phyloP scores from a whole-genome alignment of 2,329 filamentous ascomycete genomes.

The Kalmusia sp. region DNA sequence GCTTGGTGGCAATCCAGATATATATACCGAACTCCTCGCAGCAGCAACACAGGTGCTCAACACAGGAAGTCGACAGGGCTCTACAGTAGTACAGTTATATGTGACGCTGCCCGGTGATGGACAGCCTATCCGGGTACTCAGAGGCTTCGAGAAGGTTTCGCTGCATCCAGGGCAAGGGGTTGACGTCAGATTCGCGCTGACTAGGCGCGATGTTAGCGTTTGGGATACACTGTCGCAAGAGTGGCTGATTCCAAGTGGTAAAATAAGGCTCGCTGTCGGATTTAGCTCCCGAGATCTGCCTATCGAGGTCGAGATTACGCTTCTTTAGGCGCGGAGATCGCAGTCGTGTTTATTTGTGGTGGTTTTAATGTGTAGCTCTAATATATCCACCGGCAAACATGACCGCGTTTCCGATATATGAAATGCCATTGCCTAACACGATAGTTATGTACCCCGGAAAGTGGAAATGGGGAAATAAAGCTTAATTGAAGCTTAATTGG shows the following conservation, averaged over 20 bases:
- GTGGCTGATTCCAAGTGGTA: too few species aligned
- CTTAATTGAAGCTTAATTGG: constrained; percentile 8
- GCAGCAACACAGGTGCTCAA: neutral
- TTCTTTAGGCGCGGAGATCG: neutral
- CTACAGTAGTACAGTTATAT: neutral
- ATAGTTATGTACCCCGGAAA: neutral
- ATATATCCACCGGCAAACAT: constrained; percentile 10
- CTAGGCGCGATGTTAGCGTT: neutral
- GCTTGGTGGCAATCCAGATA: too few species aligned
- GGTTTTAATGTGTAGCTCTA: neutral
- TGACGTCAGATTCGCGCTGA: neutral
- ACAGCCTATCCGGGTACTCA: neutral
- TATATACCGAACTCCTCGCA: too few species aligned
- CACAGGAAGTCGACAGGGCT: neutral
- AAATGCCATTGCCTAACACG: neutral
- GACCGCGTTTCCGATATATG: constrained; percentile 11
- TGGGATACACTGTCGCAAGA: too few species aligned
- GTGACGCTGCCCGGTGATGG: neutral
- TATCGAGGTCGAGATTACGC: neutral
- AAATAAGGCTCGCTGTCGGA: neutral
- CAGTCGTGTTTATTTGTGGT: neutral
- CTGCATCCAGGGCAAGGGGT: neutral
- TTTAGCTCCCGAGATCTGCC: neutral
- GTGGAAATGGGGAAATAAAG: neutral
- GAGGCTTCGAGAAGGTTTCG: neutral